phyloP scores from a whole-genome alignment of 2,329 filamentous ascomycete species.

The Alternaria brassicicola region DNA sequence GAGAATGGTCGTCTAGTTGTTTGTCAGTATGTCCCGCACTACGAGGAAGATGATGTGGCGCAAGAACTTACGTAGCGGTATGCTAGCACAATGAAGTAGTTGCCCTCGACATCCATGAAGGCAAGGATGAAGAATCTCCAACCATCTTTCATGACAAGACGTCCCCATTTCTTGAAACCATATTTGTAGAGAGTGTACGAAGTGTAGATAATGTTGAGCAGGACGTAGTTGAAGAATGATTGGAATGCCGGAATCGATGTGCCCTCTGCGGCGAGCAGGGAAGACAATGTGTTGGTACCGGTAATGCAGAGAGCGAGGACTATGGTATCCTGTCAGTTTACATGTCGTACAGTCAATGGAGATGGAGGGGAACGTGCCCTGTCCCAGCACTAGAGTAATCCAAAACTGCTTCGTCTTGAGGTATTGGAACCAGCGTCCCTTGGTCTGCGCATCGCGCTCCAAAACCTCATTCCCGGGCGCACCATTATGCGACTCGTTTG shows the following conservation, averaged over 20 bases:
- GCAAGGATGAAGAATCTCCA: slow-evolving; percentile 93
- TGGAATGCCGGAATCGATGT: slow-evolving; percentile 94
- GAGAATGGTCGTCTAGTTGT: slow-evolving; percentile 77
- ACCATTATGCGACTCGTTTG: slow-evolving; percentile 31
- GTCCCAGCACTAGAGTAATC: slow-evolving; percentile 77
- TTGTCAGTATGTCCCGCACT: not conserved
- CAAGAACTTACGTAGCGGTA: slow-evolving; percentile 65
- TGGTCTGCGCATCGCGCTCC: slow-evolving; percentile 48
- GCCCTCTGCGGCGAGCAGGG: slow-evolving; percentile 69
- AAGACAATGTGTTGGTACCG: slow-evolving; percentile 87
- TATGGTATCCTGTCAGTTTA: slow-evolving; percentile 8
- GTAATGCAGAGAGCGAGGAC: slow-evolving; percentile 78
- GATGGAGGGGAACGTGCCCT: slow-evolving; percentile 34
- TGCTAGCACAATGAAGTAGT: slow-evolving; percentile 96
- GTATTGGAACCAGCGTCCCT: slow-evolving; percentile 67
- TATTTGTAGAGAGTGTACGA: slow-evolving; percentile 78
- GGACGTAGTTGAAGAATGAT: slow-evolving; percentile 90
- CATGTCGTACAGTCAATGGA: not conserved
- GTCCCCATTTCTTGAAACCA: slow-evolving; percentile 72
- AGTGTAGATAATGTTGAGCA: slow-evolving; percentile 83
- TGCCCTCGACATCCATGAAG: slow-evolving; percentile 94
- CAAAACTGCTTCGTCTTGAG: slow-evolving; percentile 87
- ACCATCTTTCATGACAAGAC: slow-evolving; percentile 70
- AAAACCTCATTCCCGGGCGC: slow-evolving; percentile 27
- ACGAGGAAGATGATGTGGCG: not conserved